These are phyloP conservation scores for Beauveria sp. DNA, from an alignment of 2,329 filamentous ascomycete genomes.

Conservation along the genomic window DNA sequence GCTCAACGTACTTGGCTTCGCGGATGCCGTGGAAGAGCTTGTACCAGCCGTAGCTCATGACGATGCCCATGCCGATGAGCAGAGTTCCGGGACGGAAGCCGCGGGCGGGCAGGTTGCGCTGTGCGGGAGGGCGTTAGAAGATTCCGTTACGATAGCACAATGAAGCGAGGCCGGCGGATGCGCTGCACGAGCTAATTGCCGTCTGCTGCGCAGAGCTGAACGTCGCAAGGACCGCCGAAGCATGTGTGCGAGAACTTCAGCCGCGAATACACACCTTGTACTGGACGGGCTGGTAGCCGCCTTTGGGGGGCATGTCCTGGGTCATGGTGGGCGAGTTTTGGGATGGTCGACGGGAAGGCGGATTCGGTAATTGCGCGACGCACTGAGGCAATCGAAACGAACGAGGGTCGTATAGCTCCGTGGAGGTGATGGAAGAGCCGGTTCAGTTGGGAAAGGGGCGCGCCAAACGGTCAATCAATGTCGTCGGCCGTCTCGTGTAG, in stretches of 20 bases:
- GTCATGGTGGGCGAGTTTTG: slow-evolving; percentile 58
- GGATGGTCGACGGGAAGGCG: slow-evolving; percentile 2
- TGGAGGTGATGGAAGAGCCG: not conserved
- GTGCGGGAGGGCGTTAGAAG: slow-evolving; percentile 17
- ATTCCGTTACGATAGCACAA: not conserved
- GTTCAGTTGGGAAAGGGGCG: not conserved
- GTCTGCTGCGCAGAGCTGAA: not conserved
- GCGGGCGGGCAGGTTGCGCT: slow-evolving; percentile 87
- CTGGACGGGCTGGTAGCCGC: slow-evolving; percentile 94
- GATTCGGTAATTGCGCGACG: slow-evolving; percentile 16
- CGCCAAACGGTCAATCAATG: not conserved
- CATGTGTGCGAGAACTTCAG: too few relatives aligned
- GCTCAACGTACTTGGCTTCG: slow-evolving; percentile 75
- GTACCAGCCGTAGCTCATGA: slow-evolving; percentile 91
- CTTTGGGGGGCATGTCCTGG: slow-evolving; percentile 93
- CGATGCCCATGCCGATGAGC: slow-evolving; percentile 64
- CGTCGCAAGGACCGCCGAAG: not conserved
- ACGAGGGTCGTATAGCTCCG: not conserved
- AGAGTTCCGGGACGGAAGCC: slow-evolving; percentile 81
- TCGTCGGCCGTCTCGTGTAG: slow-evolving; percentile 6
- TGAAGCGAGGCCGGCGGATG: not conserved
- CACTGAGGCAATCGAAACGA: not conserved
- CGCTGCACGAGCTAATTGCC: not conserved
- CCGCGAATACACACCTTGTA: slow-evolving; percentile 67
- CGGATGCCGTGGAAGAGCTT: slow-evolving; percentile 73